Conservation (phyloP, 2,329 filamentous ascomycete species). For the Cladophialophora yegresii region DNA sequence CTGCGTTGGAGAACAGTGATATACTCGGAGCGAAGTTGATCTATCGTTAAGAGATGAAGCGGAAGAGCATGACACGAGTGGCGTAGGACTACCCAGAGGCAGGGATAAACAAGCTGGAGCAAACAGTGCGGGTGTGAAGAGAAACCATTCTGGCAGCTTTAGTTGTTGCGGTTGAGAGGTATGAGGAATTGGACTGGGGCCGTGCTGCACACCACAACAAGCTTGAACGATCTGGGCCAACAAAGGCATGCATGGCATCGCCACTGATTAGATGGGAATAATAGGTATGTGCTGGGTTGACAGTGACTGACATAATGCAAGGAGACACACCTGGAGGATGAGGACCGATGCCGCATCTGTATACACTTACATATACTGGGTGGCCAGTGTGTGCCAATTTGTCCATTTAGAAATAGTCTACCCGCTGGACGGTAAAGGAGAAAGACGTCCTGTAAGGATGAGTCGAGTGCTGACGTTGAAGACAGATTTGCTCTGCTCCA, state of each 20-base stretch:
- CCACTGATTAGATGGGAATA: slow-evolving; percentile 6
- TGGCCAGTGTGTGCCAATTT: background rate
- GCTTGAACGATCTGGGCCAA: slow-evolving; percentile 1
- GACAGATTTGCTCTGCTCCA: background rate
- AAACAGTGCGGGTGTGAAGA: background rate
- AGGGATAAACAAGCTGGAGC: background rate
- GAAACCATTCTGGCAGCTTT: background rate
- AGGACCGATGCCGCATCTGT: background rate
- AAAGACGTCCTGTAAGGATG: background rate
- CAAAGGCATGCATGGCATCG: slow-evolving; percentile 9
- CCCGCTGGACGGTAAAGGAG: background rate
- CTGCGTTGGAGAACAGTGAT: background rate
- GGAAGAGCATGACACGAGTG: background rate
- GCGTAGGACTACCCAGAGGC: background rate
- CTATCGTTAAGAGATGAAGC: background rate
- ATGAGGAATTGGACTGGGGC: slow-evolving; percentile 8
- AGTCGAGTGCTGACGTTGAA: background rate
- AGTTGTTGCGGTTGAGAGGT: background rate
- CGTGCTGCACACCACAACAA: slow-evolving; percentile 16
- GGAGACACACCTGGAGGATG: background rate
- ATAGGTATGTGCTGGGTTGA: slow-evolving; percentile 1
- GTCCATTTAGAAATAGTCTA: background rate
- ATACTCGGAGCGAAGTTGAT: background rate
- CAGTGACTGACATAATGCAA: slow-evolving; percentile 10
- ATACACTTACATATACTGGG: background rate